Evolutionary conservation across 75 land plant genomes (phyloP), one percentile per base, ranked within the genome.

Genomic region (Ceratopteris richardii): DNA sequence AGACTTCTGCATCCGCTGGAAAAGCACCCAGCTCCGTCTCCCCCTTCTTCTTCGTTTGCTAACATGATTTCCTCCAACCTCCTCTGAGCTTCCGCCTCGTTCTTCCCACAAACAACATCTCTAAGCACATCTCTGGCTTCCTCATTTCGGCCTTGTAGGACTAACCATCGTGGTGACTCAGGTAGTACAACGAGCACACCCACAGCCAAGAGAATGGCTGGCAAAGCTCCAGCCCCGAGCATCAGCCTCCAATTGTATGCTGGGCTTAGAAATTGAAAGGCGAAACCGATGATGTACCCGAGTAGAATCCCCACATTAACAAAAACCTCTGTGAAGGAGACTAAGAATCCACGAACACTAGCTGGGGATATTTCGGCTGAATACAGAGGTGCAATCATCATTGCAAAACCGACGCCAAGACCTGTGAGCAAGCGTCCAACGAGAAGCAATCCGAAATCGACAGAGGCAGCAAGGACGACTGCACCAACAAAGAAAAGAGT

Each of bases 361-460:
- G 82, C 56, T 19, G 88, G 88, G 12, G 88, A 68, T 40, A 85
- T 69, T 68, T 85, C 88, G 0, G 80, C 88, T 19, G 84, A 82
- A 59, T 85, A 82, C 5, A 85, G 77, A 18, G 88, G 88, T 0
- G 88, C 88, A 44, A 85, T 79, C 86, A 85, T 85, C 37, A 82
- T 66, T 7, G 82, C 86, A 22, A 82, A 76, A 14, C 89, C 89
- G 13, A 85, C 85, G 0, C 89, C 89, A 24, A 85, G 51, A 14
- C 89, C 89, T 21, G 80, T 79, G 25, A 85, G 23, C n/a, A 85
- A 40, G 57, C 89, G 58, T 14, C 89, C 89, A 0, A 71, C 19
- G 74, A 85, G 76, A n/a, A 85, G 59, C 12, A 69, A 10, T 5
- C 24, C 22, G 37, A 33, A 33, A 9, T 9, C 9, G 37, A 9